Evolutionary conservation across 306 rosid species (phyloP), one percentile per base, ranked within the genome.

Genomic region (Casuarina equisetifolia): DNA sequence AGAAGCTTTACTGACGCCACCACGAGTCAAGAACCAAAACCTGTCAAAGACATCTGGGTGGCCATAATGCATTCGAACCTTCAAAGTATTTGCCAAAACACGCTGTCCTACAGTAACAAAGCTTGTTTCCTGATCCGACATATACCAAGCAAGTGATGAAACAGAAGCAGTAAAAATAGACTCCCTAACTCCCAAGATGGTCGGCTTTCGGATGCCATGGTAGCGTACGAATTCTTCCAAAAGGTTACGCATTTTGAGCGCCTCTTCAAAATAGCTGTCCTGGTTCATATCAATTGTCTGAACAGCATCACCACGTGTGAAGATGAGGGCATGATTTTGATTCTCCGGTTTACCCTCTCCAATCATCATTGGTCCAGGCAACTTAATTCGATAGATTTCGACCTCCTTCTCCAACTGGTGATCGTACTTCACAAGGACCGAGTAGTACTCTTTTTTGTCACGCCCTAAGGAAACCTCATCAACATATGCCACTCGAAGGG

Each of bases 231-330:
- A 93, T 76, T 93, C 97, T 82, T 93, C 96, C 82, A 91, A 76
- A 17, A 91, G 89, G 79, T 93, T 93, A 76, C 98, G 69, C 79
- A 91, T 89, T 76, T 93, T 93, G 75, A 93, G 94, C 16, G 97
- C 97, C 89, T 93, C 98, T 82, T 93, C 98, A 70, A 93, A 93
- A 83, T 93, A 93, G 78, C 84, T 93, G 80, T 93, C 98, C 67
- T 93, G 97, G 88, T 93, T 91, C 98, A 93, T 93, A 73, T 93
- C 98, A 77, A 93, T 93, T 5, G 97, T 84, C 84, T 93, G 98
- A 77, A 93, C 83, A 40, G 97, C 98, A 80, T 93, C 97, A n/a
- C 97, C 98, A 9, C 32, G 32, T 25, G 32, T 25, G 32, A 25
- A 25, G 32, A 25, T 25, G 32, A 25, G 32, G 32, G 32, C 32